These are phyloP conservation scores for Neocucurbitaria cava DNA, from an alignment of 2,329 filamentous ascomycete genomes.

Conservation along the genomic window DNA sequence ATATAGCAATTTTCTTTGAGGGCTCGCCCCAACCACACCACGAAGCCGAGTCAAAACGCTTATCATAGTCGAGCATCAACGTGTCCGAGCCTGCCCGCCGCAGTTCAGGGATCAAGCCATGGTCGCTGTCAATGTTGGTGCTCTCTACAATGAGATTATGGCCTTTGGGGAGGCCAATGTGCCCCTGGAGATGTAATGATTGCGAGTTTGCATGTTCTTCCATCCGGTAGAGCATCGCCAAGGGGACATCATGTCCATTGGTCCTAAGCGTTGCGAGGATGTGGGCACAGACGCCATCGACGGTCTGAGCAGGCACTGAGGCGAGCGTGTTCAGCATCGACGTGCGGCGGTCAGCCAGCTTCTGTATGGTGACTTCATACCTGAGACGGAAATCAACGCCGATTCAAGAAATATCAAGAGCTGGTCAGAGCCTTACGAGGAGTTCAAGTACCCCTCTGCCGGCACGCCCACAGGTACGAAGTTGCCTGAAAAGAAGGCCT, in stretches of 20 bases:
- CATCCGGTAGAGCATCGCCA: conserved; percentile 40
- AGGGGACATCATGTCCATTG: conserved; percentile 36
- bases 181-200: conserved; percentile 29
- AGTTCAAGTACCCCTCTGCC: conserved; percentile 29
- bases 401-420: not conserved
- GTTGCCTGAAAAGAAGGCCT: conserved; percentile 42
- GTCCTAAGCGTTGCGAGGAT: conserved; percentile 38
- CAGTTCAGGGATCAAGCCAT: conserved; percentile 40
- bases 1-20: conserved; percentile 33
- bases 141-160: conserved; percentile 35
- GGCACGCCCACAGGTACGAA: conserved; percentile 41
- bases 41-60: conserved; percentile 35
- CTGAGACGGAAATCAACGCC: conserved; percentile 6
- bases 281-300: conserved; percentile 31
- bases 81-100: conserved; percentile 30
- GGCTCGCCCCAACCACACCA: conserved; percentile 40
- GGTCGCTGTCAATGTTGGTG: conserved; percentile 26
- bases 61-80: conserved; percentile 34
- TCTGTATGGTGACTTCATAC: conserved; percentile 43
- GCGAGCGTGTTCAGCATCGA: conserved; percentile 41
- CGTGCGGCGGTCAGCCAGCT: conserved; percentile 41
- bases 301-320: conserved; percentile 28
- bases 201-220: conserved; percentile 17
- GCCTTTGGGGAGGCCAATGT: conserved; percentile 35
- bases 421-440: conserved; percentile 8